Evolutionary conservation across 2,329 filamentous ascomycete species (phyloP).

Genomic region (Calycina herbarum): DNA sequence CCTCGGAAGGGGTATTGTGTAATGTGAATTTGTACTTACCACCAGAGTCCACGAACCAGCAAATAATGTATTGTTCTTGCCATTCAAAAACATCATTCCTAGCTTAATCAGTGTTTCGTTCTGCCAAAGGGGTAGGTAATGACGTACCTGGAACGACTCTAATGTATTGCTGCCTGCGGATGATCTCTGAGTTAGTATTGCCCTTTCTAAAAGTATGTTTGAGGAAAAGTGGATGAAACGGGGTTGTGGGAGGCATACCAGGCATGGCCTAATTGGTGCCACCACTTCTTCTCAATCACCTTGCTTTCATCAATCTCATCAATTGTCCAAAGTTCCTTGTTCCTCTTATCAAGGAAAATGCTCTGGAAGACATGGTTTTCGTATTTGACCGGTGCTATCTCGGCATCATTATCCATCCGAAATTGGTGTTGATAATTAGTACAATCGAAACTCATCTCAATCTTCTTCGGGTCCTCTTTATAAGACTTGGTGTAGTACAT

Average conservation of each 20-base stretch:
- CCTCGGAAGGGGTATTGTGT: neutral
- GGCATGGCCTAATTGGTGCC: constrained; percentile 61
- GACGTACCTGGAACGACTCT: constrained; percentile 56
- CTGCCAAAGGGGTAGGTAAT: neutral
- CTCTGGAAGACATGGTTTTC: constrained; percentile 68
- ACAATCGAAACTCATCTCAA: constrained; percentile 74
- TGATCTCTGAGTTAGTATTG: too few relatives aligned
- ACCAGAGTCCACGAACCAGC: constrained; percentile 35
- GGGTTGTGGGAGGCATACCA: constrained; percentile 39
- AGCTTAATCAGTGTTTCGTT: neutral
- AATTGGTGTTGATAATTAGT: constrained; percentile 76
- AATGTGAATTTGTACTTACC: constrained; percentile 19
- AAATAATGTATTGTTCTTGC: constrained; percentile 55
- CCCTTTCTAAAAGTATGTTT: too few relatives aligned
- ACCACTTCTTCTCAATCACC: constrained; percentile 64
- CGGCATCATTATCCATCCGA: constrained; percentile 40
- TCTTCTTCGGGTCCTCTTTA: constrained; percentile 52
- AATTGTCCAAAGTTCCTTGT: constrained; percentile 57
- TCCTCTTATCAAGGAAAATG: constrained; percentile 62
- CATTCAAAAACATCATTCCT: constrained; percentile 71
- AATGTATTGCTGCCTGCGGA: constrained; percentile 52
- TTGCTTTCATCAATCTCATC: constrained; percentile 59
- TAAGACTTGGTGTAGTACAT: constrained; percentile 69
- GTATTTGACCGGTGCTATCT: constrained; percentile 35
- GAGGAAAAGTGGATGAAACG: too few relatives aligned